A percentile compares a stretch with the other conserved stretches of the same genome.
Evolutionary conservation across 108 stramenopile species (phyloP).

Genomic region (Nannochloropsis gaditana): DNA sequence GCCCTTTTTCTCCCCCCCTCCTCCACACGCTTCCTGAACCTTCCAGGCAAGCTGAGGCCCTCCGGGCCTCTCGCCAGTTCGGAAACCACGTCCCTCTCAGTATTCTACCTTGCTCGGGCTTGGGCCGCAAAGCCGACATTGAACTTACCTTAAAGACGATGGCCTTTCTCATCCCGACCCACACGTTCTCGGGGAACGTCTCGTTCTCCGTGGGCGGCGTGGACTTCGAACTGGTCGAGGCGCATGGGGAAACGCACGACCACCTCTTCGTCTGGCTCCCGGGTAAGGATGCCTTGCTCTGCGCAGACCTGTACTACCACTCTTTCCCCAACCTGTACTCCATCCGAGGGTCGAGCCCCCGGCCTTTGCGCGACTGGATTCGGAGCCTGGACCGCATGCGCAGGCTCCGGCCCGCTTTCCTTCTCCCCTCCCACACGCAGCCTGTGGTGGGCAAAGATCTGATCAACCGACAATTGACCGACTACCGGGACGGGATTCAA

Average conservation of each 20-base stretch:
- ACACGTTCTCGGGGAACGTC: background rate
- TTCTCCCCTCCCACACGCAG: constrained; percentile 2
- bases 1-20: background rate
- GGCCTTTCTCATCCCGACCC: background rate
- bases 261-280: background rate
- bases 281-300: background rate
- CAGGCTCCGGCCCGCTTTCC: background rate
- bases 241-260: constrained; percentile 17
- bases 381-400: background rate
- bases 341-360: background rate
- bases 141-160: constrained; percentile 15
- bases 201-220: background rate
- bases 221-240: background rate
- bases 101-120: background rate
- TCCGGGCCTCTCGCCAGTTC: background rate
- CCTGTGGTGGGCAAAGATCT: background rate
- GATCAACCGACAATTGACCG: background rate
- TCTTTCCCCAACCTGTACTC: background rate
- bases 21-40: background rate
- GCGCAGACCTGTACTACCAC: constrained; percentile 14
- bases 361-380: background rate
- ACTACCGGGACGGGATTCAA: background rate
- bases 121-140: background rate
- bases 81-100: background rate
- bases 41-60: background rate